These are phyloP conservation scores for Pilatotrama ljubarskyi DNA, from an alignment of 768 basidiomycete genomes.

Conservation along the genomic window DNA sequence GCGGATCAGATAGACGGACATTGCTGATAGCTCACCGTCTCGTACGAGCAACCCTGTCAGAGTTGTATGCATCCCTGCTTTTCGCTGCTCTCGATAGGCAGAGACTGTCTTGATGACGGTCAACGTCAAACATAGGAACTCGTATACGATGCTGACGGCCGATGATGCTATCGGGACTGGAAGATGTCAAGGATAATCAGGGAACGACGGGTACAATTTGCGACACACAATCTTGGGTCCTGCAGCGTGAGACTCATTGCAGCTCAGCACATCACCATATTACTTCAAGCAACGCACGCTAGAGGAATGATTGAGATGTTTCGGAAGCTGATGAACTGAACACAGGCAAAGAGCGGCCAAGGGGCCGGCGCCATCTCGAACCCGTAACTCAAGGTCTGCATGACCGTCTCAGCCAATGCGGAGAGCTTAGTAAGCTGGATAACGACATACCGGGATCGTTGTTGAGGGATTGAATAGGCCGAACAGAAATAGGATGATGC, in stretches of 20 bases:
- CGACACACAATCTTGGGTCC: not conserved
- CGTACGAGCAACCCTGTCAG: not conserved
- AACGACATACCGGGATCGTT: not conserved
- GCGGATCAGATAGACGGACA: not conserved
- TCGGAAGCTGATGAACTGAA: not conserved
- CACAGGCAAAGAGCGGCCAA: not conserved
- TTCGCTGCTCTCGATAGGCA: not conserved
- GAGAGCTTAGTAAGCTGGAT: too few relatives aligned
- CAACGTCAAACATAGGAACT: not conserved
- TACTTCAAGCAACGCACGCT: too few relatives aligned
- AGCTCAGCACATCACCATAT: not conserved
- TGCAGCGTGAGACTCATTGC: not conserved
- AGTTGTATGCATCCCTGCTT: not conserved
- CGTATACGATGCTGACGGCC: not conserved
- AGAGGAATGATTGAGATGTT: too few relatives aligned
- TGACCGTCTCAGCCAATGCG: too few relatives aligned
- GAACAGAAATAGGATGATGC: not conserved
- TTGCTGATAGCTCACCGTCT: not conserved
- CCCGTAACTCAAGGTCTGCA: not conserved
- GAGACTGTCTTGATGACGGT: not conserved
- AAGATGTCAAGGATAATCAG: not conserved
- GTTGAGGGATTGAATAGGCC: not conserved
- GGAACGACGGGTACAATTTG: too few relatives aligned
- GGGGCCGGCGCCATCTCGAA: not conserved
- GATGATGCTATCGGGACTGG: not conserved